phyloP scores from a whole-genome alignment of 495 filamentous ascomycete species.

The Podospora anserina region DNA sequence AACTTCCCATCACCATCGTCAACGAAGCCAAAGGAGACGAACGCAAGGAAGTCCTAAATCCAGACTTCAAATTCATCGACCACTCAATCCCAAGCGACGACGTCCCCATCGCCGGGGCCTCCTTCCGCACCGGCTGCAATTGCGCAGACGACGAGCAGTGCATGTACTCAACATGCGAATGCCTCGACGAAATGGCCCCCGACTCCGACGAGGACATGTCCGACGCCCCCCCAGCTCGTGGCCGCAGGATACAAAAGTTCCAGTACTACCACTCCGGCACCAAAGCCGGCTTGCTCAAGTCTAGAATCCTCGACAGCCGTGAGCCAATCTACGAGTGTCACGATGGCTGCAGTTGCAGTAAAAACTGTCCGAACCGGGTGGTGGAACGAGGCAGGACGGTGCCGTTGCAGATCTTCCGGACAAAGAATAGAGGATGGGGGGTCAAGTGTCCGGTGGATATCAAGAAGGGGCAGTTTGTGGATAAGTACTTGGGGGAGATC shows the following conservation, averaged over 20 bases:
- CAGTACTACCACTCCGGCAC: slow-evolving; percentile 45
- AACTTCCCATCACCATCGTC: slow-evolving; percentile 45
- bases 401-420: slow-evolving; percentile 78
- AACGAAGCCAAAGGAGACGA: slow-evolving; percentile 35
- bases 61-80: slow-evolving; percentile 55
- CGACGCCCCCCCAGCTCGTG: slow-evolving; percentile 17
- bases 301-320: slow-evolving; percentile 48
- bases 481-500: slow-evolving; percentile 84
- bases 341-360: slow-evolving; percentile 61
- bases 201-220: slow-evolving; percentile 26
- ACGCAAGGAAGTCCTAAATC: slow-evolving; percentile 38
- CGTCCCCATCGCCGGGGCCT: slow-evolving; percentile 44
- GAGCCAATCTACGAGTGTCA: slow-evolving; percentile 86
- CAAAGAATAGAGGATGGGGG: slow-evolving; percentile 75
- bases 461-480: slow-evolving; percentile 77
- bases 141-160: slow-evolving; percentile 48
- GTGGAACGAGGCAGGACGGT: slow-evolving; percentile 76
- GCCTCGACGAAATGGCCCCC: slow-evolving; percentile 50
- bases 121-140: slow-evolving; percentile 55
- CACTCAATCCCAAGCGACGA: slow-evolving; percentile 41
- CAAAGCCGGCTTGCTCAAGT: slow-evolving; percentile 43
- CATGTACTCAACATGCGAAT: slow-evolving; percentile 48
- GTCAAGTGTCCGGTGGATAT: slow-evolving; percentile 67
- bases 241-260: slow-evolving; percentile 31
- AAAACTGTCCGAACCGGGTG: slow-evolving; percentile 71